Base-by-base conservation (phyloP, 2,329 filamentous ascomycete genomes). In the Didymella exigua region DNA sequence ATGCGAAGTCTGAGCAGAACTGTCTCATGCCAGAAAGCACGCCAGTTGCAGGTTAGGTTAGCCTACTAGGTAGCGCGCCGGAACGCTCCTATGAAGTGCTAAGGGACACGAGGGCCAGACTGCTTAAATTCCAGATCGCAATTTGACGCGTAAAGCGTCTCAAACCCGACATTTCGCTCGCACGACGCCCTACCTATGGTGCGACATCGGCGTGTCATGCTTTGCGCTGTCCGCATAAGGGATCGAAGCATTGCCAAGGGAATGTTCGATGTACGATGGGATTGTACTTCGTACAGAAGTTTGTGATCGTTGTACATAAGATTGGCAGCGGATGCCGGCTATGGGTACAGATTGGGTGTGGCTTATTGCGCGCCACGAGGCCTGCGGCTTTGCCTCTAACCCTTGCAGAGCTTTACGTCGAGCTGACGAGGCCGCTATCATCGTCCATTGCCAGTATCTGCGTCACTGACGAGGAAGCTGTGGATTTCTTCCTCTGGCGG, bases 401-500 rank as follows among this genome's bases (percentile, higher is more conserved):
- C 2, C n/a, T 16, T 29, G 23, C 23, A 21, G 19, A 33, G n/a
- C 21, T n/a, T 23, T 27, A 19, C 30, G 16, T 43, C 33, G 29
- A 34, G 48, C 48, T 51, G 40, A 51, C 48, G 51, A 54, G 18
- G 19, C 52, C 13, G 13, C 19, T 18, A 10, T 34, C 23, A 36
- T 18, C 27, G n/a, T 49, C 40, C 21, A 18, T n/a, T 16, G 21
- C 33, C 16, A 36, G 38, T 30, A 30, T 57, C 53, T 34, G 51
- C n/a, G 52, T 60, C 47, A 11, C 60, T 47, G n/a, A 29, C 24
- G 30, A 63, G 51, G 16, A 65, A 65, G 13, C 43, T 46, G 46
- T 63, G 56, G 16, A 63, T 55, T 13, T 65, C 54, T 11, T 65
- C 54, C 30, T 61, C 55, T 13, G 23, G 24, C 27, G 45, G 31